Evolutionary conservation across 305 asterid species (phyloP), one percentile per base, ranked within the genome.

Genomic region (Fraxinus angustifolia): DNA sequence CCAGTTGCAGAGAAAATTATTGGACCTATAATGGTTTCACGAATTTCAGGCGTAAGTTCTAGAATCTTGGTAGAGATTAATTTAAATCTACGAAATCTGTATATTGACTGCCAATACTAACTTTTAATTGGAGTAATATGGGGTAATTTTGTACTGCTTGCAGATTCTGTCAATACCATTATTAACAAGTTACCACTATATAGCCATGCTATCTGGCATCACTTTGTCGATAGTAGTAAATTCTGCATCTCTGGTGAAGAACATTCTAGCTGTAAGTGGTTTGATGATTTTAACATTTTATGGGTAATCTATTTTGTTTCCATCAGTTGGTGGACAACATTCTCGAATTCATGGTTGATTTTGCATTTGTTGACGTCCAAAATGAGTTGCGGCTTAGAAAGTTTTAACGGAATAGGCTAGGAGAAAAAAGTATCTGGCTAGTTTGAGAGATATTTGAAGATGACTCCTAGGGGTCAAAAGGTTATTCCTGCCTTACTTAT

Each of bases 131-230:
- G 67, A 58, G 14, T 34, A 11, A 8, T 34, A 8, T 40, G 33
- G 23, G 23, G 33, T 30, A 82, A 70, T 73, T 58, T 65, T 62
- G 10, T 78, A 60, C 38, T 50, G 17, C 48, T 34, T 85, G 87
- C 90, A 95, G 99, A 83, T 89, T 45, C 14, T 91, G 65, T 80
- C 97, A 14, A 91, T 95, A 86, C 92, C 93, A 65, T 84, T 93
- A 2, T 82, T 95, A 80, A 82, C 94, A 82, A 92, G 94, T 68
- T 95, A 92, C 86, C 94, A 93, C 86, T 95, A 86, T 87, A 91
- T 95, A 79, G 92, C 97, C 75, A 86, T 87, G 96, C 89, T 95
- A 40, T 90, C 97, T 33, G 99, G 99, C 65, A 50, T 90, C 78
- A 73, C 90, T 21, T 91, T 92, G n/a, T 78, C 91, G 62, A 68